Base-by-base conservation (phyloP, 306 rosid genomes). In the Cucumis melo region DNA sequence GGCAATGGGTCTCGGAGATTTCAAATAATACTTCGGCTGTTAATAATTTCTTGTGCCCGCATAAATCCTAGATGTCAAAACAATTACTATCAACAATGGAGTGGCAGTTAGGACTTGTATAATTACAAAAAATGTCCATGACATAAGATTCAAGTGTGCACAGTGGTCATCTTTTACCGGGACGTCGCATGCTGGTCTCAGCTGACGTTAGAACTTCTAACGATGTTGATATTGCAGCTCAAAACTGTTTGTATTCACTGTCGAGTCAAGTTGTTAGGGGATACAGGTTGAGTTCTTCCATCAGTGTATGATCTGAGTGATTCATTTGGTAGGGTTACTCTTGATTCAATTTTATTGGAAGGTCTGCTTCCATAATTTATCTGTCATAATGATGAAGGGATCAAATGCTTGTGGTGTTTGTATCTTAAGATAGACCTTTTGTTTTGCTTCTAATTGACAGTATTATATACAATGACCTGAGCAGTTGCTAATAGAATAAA, bases 11-110 rank as follows among this genome's bases (percentile, higher is more conserved):
- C 42, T 27, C 8, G 61, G 76, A 55, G 78, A 20, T 58, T 23
- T 74, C 82, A 42, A 75, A 80, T 68, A 77, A 78, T 77, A 17
- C 56, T 66, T 66, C 70, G 79, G 74, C 78, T 72, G 63, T 24
- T 64, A 42, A 68, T 72, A 68, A 78, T 77, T 79, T 41, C 78
- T 55, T 64, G 23, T 82, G 77, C 79, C 80, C 75, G 76, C 48
- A 53, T 83, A 82, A 83, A 81, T 80, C 62, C 24, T 74, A 76
- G 73, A 75, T 87, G 84, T 81, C 75, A 79, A 84, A 82, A 82
- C 36, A 32, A 59, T 56, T 75, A 70, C 79, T 78, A 74, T 79
- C 82, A 56, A 63, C 57, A 27, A 55, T 27, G 41, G 39, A 83
- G 73, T 77, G 77, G 79, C 77, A 32, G 50, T 59, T 64, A 66